phyloP scores from a whole-genome alignment of 192 early-diverging fungal species.

The Coemansia sp. region DNA sequence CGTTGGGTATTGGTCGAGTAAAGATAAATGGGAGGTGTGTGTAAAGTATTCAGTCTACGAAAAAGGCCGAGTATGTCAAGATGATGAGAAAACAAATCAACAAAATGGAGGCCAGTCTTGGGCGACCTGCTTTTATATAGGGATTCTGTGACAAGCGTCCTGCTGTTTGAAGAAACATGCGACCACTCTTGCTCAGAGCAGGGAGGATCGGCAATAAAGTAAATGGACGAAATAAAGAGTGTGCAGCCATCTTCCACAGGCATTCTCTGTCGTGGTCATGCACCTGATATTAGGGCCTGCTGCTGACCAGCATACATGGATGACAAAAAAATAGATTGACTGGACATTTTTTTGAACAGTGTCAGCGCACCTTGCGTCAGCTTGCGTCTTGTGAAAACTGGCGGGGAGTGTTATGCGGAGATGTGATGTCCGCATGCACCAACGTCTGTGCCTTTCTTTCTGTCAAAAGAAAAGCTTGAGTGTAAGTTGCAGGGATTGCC shows the following conservation, averaged over 20 bases:
- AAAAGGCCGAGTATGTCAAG: neutral
- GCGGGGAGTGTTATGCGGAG: neutral
- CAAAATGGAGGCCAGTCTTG: neutral
- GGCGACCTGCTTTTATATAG: neutral
- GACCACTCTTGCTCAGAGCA: neutral
- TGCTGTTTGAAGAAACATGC: neutral
- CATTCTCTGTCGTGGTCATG: neutral
- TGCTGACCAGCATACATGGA: neutral
- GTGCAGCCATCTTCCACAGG: neutral
- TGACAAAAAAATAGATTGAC: neutral
- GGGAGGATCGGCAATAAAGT: neutral
- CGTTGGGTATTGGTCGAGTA: neutral
- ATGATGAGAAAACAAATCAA: neutral
- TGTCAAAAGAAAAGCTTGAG: conserved; percentile 1
- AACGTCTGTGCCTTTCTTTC: neutral
- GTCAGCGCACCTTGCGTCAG: neutral
- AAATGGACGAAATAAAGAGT: neutral
- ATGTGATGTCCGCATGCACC: neutral
- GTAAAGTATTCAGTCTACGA: neutral
- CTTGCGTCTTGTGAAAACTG: neutral
- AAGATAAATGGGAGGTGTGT: neutral
- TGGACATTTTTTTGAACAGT: neutral
- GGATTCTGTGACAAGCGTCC: neutral
- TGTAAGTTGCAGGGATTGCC: neutral
- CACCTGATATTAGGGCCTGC: conserved; percentile 6